These are phyloP conservation scores for Rhodomyrtus psidioides DNA, from an alignment of 441 rosid genomes.

Conservation along the genomic window DNA sequence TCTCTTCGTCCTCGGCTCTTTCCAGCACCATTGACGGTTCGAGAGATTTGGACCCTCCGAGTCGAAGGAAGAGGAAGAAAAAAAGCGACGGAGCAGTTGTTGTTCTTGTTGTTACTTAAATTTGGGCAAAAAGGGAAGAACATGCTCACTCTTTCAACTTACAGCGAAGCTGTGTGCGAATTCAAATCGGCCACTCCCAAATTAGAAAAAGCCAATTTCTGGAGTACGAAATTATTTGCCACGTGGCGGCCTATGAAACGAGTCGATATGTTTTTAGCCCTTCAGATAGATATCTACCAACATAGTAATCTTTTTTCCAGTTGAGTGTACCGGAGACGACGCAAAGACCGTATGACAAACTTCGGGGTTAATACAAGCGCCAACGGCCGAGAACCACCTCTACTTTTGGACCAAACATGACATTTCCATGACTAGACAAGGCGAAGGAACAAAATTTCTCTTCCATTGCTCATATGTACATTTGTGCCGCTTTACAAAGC, in stretches of 20 bases:
- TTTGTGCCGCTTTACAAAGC: not conserved
- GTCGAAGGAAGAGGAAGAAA: not conserved
- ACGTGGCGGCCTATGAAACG: not conserved
- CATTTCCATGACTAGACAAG: not conserved
- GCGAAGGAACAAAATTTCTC: not conserved
- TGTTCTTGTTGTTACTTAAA: not conserved
- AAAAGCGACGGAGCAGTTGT: not conserved
- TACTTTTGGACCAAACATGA: not conserved
- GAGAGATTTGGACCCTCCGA: not conserved
- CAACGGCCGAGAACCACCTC: not conserved
- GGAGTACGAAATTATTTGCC: not conserved
- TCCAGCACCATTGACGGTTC: slow-evolving; percentile 20
- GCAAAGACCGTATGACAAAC: not conserved
- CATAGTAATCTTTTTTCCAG: not conserved
- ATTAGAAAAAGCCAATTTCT: not conserved
- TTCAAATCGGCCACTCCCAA: not conserved
- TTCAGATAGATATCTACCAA: not conserved
- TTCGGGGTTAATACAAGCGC: not conserved
- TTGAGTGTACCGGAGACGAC: too few species aligned
- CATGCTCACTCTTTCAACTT: too few species aligned
- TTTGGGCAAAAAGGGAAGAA: not conserved
- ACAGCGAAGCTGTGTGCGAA: not conserved
- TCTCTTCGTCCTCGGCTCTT: slow-evolving; percentile 56
- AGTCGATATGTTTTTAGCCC: not conserved
- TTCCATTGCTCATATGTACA: not conserved